phyloP scores from a whole-genome alignment of 2,329 filamentous ascomycete genomes.

The Stenocarpella maydis region DNA sequence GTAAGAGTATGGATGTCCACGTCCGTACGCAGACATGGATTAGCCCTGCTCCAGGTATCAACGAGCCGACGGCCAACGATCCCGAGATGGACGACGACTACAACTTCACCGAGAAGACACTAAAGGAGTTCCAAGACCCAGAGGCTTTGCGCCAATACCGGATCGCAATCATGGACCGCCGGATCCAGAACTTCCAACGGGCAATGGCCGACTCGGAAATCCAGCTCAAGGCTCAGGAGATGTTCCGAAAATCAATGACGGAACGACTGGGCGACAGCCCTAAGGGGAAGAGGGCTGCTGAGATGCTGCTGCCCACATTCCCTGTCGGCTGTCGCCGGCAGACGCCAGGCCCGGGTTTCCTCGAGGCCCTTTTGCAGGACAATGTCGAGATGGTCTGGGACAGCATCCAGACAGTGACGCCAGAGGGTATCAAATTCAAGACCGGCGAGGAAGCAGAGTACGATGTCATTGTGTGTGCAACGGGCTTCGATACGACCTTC shows the following conservation, averaged over 20 bases:
- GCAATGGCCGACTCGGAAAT: slow-evolving; percentile 43
- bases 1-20: slow-evolving; percentile 14
- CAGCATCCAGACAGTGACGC: slow-evolving; percentile 40
- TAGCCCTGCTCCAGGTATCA: not conserved
- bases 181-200: slow-evolving; percentile 18
- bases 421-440: slow-evolving; percentile 1
- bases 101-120: slow-evolving; percentile 24
- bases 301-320: slow-evolving; percentile 45
- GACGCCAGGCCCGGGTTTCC: slow-evolving; percentile 52
- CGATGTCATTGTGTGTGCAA: slow-evolving; percentile 47
- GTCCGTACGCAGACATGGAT: slow-evolving; percentile 10
- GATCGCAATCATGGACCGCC: slow-evolving; percentile 1
- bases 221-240: slow-evolving; percentile 42
- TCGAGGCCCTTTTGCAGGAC: slow-evolving; percentile 50
- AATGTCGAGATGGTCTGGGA: slow-evolving; percentile 49
- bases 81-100: slow-evolving; percentile 42
- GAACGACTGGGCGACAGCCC: slow-evolving; percentile 39
- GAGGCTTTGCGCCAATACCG: not conserved
- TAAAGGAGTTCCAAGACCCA: not conserved
- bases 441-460: slow-evolving; percentile 38
- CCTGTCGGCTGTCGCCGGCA: slow-evolving; percentile 53
- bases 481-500: slow-evolving; percentile 43
- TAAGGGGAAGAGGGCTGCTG: slow-evolving; percentile 13
- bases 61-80: not conserved
- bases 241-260: slow-evolving; percentile 43